phyloP scores from a whole-genome alignment of 2,329 filamentous ascomycete genomes.

The Orbilia ellipsospora region DNA sequence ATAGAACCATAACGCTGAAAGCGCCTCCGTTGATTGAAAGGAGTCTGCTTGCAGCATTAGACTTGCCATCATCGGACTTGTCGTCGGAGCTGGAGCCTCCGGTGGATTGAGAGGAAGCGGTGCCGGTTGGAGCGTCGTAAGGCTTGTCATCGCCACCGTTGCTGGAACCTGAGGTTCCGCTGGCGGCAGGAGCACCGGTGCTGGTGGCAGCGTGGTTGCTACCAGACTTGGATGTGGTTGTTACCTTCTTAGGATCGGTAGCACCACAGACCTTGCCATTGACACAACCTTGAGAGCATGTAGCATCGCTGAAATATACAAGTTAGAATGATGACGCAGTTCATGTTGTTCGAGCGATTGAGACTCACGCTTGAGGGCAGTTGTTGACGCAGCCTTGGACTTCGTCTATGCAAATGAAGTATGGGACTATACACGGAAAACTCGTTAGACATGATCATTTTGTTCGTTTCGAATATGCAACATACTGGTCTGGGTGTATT shows the following conservation, averaged over 20 bases:
- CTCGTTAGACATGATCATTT: conserved; percentile 4
- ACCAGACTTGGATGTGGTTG: conserved; percentile 10
- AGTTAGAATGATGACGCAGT: not conserved
- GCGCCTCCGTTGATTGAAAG: conserved; percentile 22
- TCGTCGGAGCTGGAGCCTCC: conserved; percentile 8
- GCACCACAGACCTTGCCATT: conserved; percentile 41
- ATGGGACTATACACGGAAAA: conserved; percentile 28
- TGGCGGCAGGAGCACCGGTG: conserved; percentile 8
- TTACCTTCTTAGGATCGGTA: conserved; percentile 32
- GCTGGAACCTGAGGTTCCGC: conserved; percentile 11
- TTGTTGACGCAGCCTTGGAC: conserved; percentile 48
- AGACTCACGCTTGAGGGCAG: conserved; percentile 43
- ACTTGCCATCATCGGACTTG: conserved; percentile 6
- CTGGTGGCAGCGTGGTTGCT: conserved; percentile 3
- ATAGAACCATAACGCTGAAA: conserved; percentile 44
- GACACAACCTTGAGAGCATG: conserved; percentile 38
- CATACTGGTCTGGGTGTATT: conserved; percentile 54
- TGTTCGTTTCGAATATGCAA: not conserved
- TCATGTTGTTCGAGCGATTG: not conserved
- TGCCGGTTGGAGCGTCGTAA: conserved; percentile 24
- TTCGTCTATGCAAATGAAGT: conserved; percentile 46
- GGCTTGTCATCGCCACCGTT: conserved; percentile 33
- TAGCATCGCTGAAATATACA: conserved; percentile 22
- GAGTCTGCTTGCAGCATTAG: conserved; percentile 40
- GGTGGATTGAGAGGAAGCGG: conserved; percentile 1